Evolutionary conservation across 2,329 filamentous ascomycete species (phyloP).

Genomic region (Penicillium polonicum): DNA sequence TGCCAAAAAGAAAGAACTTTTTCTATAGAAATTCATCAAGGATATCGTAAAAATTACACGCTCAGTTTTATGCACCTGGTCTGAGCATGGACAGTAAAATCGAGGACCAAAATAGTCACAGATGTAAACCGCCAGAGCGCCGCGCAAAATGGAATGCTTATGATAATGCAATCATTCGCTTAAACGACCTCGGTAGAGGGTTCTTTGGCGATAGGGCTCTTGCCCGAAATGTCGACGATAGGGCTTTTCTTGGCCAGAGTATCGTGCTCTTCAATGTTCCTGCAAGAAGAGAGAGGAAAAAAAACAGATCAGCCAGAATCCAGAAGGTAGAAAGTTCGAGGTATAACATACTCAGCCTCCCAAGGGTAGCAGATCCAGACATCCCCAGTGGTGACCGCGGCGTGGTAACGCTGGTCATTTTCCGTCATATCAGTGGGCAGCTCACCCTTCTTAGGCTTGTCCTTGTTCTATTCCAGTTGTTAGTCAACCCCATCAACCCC

Average conservation of each 20-base stretch:
- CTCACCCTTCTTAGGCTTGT: conserved; percentile 89
- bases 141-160: conserved; percentile 18
- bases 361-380: conserved; percentile 99
- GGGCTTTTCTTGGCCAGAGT: conserved; percentile 56
- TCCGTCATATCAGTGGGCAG: conserved; percentile 76
- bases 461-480: conserved; percentile 72
- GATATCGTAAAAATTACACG: conserved; percentile 25
- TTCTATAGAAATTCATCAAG: conserved; percentile 25
- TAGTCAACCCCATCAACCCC: not conserved
- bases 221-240: not conserved
- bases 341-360: conserved; percentile 70
- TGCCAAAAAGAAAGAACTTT: conserved; percentile 12
- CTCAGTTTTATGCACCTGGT: conserved; percentile 11
- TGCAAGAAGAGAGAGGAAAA: conserved; percentile 26
- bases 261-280: conserved; percentile 91
- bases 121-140: conserved; percentile 15
- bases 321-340: not conserved
- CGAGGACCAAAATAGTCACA: conserved; percentile 10
- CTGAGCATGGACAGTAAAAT: conserved; percentile 12
- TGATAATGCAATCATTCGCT: conserved; percentile 19
- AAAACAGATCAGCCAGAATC: conserved; percentile 22
- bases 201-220: not conserved
- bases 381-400: conserved; percentile 84
- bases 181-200: conserved; percentile 20
- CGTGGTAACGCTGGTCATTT: conserved; percentile 68